Base-by-base conservation (phyloP, 768 basidiomycete genomes). In the Phaffia australis region DNA sequence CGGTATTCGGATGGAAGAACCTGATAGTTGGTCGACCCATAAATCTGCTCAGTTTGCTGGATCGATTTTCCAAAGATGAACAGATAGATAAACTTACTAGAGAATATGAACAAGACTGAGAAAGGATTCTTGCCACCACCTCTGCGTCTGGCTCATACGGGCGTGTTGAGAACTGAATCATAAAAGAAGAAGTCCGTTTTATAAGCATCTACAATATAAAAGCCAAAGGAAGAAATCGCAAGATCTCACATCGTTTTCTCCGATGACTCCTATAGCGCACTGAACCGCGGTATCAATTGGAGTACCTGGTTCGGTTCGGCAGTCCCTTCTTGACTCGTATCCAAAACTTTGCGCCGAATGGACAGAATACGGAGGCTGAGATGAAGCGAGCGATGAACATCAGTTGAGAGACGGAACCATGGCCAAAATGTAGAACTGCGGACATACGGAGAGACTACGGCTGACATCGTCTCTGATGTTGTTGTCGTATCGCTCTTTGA, bases 61-160 rank as follows among this genome's bases (percentile, higher is more conserved):
- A 54, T 16, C 8, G 9, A n/a, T 21, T 14, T 15, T 32, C 15
- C 16, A 64, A 25, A 30, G 15, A 11, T 51, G 61, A 58, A 47
- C 6, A 42, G 46, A 25, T 9, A 23, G 19, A 54, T 23, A n/a
- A 0, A 56, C 66, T 23, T n/a, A 67, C 67, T 21, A 69, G 67
- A 49, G 67, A 63, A 59, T 69, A 69, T 1, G 61, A 63, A 62
- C 63, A 69, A 49, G 52, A 56, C 58, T 64, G 62, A 23, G 56
- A 59, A 19, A 69, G 63, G 25, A 69, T 69, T n/a, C 61, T 56
- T 21, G 56, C 50, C 19, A 69, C 63, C 21, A 59, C 46, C 52
- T 69, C 67, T 1, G 59, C 49, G 48, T 65, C 48, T 35, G 64
- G 64, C 23, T 58, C 64, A 27, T 48, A 65, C 16, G 56, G 6